Evolutionary conservation across 2,329 filamentous ascomycete genomes (phyloP).

Genomic region (Parastagonospora avenae): DNA sequence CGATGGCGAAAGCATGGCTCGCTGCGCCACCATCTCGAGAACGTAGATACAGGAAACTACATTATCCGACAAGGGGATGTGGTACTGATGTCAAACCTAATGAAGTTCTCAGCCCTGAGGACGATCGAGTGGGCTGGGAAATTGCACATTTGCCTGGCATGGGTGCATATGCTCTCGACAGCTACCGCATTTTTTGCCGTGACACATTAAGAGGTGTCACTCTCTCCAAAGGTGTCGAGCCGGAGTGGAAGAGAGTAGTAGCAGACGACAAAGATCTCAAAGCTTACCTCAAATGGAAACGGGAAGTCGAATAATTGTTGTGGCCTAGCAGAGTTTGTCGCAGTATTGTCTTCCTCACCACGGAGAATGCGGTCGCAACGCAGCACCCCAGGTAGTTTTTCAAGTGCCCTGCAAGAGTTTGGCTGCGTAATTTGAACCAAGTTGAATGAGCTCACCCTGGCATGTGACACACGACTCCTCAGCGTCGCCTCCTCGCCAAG

Average conservation of each 20-base stretch:
- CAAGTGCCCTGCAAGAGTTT: too few relatives aligned
- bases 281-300: constrained; percentile 87
- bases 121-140: constrained; percentile 68
- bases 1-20: constrained; percentile 72
- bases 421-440: too few relatives aligned
- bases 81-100: constrained; percentile 50
- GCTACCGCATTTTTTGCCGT: constrained; percentile 91
- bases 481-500: too few relatives aligned
- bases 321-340: too few relatives aligned
- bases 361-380: too few relatives aligned
- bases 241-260: constrained; percentile 88
- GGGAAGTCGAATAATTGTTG: constrained; percentile 52
- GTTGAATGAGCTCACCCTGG: too few relatives aligned
- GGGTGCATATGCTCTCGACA: constrained; percentile 83
- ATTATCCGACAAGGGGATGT: constrained; percentile 42
- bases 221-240: constrained; percentile 67
- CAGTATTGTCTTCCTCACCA: too few relatives aligned
- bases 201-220: constrained; percentile 70
- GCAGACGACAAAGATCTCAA: constrained; percentile 88
- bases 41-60: constrained; percentile 61
- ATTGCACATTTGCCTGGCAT: constrained; percentile 78
- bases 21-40: constrained; percentile 64
- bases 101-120: constrained; percentile 44
- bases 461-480: too few relatives aligned
- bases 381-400: too few relatives aligned